phyloP scores from a whole-genome alignment of 305 asterid genomes.

The Solanum hybrid region DNA sequence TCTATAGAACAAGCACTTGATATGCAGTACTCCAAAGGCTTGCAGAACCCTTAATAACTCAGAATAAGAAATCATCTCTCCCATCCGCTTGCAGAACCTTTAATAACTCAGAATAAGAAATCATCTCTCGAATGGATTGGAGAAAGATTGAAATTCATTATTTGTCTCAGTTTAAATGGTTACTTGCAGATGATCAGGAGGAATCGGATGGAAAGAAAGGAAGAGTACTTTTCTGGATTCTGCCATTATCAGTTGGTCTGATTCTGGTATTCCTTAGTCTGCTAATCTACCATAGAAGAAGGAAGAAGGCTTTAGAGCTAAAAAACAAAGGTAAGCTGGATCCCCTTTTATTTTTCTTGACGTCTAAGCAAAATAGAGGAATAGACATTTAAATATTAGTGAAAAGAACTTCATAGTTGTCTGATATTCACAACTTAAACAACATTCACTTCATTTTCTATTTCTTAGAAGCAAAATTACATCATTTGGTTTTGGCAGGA shows the following conservation, averaged over 20 bases:
- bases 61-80: background rate
- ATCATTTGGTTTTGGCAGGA: background rate
- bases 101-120: background rate
- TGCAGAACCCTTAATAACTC: background rate
- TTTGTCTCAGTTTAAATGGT: background rate
- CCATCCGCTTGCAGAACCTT: background rate
- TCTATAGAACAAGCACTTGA: background rate
- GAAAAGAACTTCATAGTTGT: background rate
- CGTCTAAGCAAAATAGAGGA: background rate
- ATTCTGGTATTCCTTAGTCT: background rate
- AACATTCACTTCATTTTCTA: background rate
- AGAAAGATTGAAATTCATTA: background rate
- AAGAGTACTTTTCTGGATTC: background rate
- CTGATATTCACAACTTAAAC: background rate
- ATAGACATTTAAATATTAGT: background rate
- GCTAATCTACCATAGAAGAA: background rate
- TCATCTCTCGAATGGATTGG: background rate
- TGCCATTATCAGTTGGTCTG: constrained; percentile 4
- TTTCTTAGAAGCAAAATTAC: background rate
- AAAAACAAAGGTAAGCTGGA: constrained; percentile 3
- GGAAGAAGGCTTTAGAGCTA: background rate
- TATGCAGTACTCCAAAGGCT: background rate
- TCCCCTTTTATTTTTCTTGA: background rate
- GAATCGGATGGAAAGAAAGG: background rate
- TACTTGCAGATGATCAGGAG: background rate